These are phyloP conservation scores for Rutstroemia sp. DNA, from an alignment of 2,329 filamentous ascomycete genomes.

Conservation along the genomic window DNA sequence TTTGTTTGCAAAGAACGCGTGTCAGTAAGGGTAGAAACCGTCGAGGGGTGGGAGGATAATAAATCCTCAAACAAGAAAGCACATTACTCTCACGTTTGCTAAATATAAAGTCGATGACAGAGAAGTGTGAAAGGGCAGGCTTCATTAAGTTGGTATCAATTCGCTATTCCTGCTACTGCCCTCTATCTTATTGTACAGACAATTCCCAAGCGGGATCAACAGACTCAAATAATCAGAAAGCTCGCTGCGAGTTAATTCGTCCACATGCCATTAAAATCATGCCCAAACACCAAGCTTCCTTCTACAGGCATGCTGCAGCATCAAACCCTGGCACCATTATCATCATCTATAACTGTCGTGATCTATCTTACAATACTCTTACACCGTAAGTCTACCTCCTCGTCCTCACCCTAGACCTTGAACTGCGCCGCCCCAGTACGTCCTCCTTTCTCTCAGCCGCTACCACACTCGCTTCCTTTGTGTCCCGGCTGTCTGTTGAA, in stretches of 20 bases:
- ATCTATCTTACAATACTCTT: slow-evolving; percentile 2
- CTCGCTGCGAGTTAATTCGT: background rate
- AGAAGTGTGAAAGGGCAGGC: too few relatives aligned
- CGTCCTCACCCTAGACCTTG: background rate
- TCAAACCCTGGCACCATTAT: background rate
- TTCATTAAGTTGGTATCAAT: too few relatives aligned
- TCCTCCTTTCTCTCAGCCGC: background rate
- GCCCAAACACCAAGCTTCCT: background rate
- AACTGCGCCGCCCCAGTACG: slow-evolving; percentile 2
- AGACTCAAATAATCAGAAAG: background rate
- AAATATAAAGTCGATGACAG: too few relatives aligned
- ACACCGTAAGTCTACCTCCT: slow-evolving; percentile 7
- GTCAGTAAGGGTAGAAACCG: too few relatives aligned
- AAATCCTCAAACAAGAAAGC: too few relatives aligned
- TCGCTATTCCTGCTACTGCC: too few relatives aligned
- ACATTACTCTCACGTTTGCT: too few relatives aligned
- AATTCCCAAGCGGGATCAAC: background rate
- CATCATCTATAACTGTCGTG: slow-evolving; percentile 1
- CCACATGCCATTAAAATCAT: background rate
- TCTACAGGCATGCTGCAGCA: background rate
- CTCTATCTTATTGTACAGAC: too few relatives aligned
- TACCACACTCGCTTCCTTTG: slow-evolving; percentile 17
- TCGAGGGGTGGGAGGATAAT: too few relatives aligned
- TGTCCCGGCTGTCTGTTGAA: slow-evolving; percentile 18
- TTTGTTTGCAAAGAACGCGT: too few relatives aligned